Evolutionary conservation across 305 asterid species (phyloP).

Genomic region (Fraxinus ornus): DNA sequence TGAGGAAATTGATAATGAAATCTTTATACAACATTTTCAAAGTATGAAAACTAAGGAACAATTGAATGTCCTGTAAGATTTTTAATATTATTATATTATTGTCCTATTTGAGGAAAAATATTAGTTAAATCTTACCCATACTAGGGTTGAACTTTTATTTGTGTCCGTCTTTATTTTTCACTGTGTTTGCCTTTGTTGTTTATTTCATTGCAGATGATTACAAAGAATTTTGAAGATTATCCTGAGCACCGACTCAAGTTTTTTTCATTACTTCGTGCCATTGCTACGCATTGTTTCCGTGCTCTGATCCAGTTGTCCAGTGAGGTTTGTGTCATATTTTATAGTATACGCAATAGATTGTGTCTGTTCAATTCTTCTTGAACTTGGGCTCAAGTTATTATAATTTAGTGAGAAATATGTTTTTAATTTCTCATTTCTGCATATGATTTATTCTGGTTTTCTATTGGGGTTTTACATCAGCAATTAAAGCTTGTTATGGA

Average conservation of each 20-base stretch:
- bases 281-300: conserved; percentile 88
- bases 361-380: neutral
- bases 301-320: conserved; percentile 88
- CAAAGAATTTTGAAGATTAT: conserved; percentile 95
- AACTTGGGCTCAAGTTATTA: neutral
- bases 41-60: neutral
- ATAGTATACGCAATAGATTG: conserved; percentile 9
- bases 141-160: neutral
- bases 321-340: conserved; percentile 50
- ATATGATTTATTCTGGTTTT: conserved; percentile 20
- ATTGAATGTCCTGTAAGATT: neutral
- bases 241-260: conserved; percentile 99
- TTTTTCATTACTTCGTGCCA: conserved; percentile 87
- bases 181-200: conserved; percentile 12
- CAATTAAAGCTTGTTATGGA: conserved; percentile 97
- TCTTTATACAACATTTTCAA: neutral
- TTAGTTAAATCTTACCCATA: neutral
- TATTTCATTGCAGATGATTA: conserved; percentile 70
- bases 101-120: neutral
- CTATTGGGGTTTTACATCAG: conserved; percentile 38
- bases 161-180: neutral
- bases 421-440: neutral
- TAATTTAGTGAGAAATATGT: conserved; percentile 10
- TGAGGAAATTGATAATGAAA: neutral
- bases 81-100: neutral